Evolutionary conservation across 306 rosid species (phyloP), one percentile per base, ranked within the genome.

Genomic region (Echinosophora koreensis): DNA sequence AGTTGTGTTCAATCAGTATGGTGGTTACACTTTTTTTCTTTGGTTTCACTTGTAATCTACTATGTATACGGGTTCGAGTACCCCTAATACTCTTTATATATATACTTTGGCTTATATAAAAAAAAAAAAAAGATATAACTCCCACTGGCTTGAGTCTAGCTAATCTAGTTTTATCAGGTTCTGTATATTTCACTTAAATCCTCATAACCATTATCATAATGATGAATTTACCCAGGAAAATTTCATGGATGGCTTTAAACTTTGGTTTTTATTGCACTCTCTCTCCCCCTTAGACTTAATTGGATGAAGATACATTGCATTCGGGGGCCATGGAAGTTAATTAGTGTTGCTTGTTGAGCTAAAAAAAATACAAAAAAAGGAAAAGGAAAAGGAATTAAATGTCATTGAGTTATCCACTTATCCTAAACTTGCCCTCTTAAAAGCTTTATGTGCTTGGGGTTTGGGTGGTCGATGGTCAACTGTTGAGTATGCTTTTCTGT

Each of bases 71-170:
- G n/a, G n/a, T n/a, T n/a, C n/a, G n/a, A n/a, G n/a, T n/a, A n/a
- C n/a, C n/a, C n/a, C n/a, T n/a, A n/a, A n/a, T n/a, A n/a, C n/a
- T n/a, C n/a, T n/a, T n/a, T n/a, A n/a, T n/a, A n/a, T n/a, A n/a
- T n/a, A n/a, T n/a, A n/a, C n/a, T n/a, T n/a, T n/a, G n/a, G n/a
- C n/a, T n/a, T n/a, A n/a, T n/a, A n/a, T n/a, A n/a, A n/a, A n/a
- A n/a, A n/a, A n/a, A n/a, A n/a, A n/a, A n/a, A n/a, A n/a, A 55
- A 63, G 15, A 12, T 27, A 70, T 49, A 66, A 27, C 78, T 66
- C 65, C n/a, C 47, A 5, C 58, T 64, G 12, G 22, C 44, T 56
- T 12, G 58, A 37, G 70, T 71, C 59, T 64, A n/a, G 60, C 11
- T 73, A 47, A 57, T 63, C 11, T 34, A 30, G 54, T 44, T 38